Evolutionary conservation across 352 stramenopile species (phyloP), one percentile per base, ranked within the genome.

Genomic region (Achlya hypogyna): DNA sequence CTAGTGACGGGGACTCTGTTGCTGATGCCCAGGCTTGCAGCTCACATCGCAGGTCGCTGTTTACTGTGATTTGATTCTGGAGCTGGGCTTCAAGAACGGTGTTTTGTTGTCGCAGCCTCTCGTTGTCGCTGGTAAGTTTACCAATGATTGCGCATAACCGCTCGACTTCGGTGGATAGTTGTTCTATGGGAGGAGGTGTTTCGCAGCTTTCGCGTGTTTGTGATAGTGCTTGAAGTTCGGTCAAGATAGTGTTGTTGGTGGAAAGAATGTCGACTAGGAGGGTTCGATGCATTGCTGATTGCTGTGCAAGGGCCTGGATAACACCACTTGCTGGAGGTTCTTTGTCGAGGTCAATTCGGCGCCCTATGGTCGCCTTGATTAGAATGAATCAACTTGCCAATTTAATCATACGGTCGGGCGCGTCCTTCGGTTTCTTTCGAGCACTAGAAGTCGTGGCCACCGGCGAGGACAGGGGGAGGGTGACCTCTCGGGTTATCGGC

Each of bases 251-350:
- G 25, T n/a, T 56, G 31, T 56, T 56, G 25, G 25, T 31, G 2
- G 25, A n/a, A 3, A 63, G 5, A 27, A 63, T 63, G 20, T 49
- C 54, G n/a, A 49, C 42, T 2, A 63, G 54, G 12, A 63, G 42
- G 10, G n/a, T 14, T 47, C 34, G 54, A 27, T 63, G 29, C 23
- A 51, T 42, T 5, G 54, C 31, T 16, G 54, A 38, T 20, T 63
- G 18, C n/a, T n/a, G n/a, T n/a, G n/a, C n/a, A n/a, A n/a, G n/a
- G n/a, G n/a, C n/a, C n/a, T n/a, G n/a, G n/a, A n/a, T 4, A 22
- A 9, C n/a, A 63, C 34, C 8, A 63, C 28, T 49, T 63, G 18
- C 1, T 49, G 16, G 28, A 63, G 10, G 16, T 51, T 34, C 42
- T 29, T 42, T 18, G 2, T 32, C 25, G 25, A 51, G 28, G 34